Conservation (phyloP, 2,329 filamentous ascomycete species). For the Fusarium papillatum region DNA sequence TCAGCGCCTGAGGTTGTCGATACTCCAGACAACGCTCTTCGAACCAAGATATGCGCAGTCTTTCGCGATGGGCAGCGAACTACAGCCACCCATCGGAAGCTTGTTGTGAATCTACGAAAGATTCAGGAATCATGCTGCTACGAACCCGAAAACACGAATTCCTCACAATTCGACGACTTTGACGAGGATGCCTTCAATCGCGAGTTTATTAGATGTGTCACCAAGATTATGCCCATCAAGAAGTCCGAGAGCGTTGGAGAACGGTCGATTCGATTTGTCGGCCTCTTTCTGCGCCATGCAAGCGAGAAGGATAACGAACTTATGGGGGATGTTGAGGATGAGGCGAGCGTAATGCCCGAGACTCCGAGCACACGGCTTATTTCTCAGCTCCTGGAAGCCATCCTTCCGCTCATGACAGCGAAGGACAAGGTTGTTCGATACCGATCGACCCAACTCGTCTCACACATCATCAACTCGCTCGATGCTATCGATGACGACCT, state of each 20-base stretch:
- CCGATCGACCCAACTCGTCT: slow-evolving; percentile 89
- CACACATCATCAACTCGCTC: slow-evolving; percentile 92
- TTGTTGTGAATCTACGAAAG: slow-evolving; percentile 89
- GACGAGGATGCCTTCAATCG: slow-evolving; percentile 89
- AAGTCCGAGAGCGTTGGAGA: slow-evolving; percentile 94
- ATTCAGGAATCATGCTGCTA: slow-evolving; percentile 89
- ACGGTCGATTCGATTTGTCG: slow-evolving; percentile 86
- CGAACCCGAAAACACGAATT: slow-evolving; percentile 67
- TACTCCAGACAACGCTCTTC: slow-evolving; percentile 76
- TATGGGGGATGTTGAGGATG: slow-evolving; percentile 74
- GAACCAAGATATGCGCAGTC: slow-evolving; percentile 79
- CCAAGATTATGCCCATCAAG: slow-evolving; percentile 88
- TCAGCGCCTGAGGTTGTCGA: slow-evolving; percentile 82
- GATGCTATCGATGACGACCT: slow-evolving; percentile 93
- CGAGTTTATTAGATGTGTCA: slow-evolving; percentile 86
- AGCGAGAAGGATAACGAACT: slow-evolving; percentile 80
- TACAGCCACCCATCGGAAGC: slow-evolving; percentile 90
- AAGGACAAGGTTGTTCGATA: slow-evolving; percentile 97
- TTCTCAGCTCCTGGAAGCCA: slow-evolving; percentile 77
- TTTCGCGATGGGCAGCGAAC: slow-evolving; percentile 90
- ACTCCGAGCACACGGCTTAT: slow-evolving; percentile 88
- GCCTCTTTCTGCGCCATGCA: slow-evolving; percentile 84
- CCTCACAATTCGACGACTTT: slow-evolving; percentile 73
- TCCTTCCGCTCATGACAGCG: slow-evolving; percentile 82
- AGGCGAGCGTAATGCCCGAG: slow-evolving; percentile 80